Conservation (phyloP, 2,329 filamentous ascomycete species). For the Ceratocystiopsis brevicomis region DNA sequence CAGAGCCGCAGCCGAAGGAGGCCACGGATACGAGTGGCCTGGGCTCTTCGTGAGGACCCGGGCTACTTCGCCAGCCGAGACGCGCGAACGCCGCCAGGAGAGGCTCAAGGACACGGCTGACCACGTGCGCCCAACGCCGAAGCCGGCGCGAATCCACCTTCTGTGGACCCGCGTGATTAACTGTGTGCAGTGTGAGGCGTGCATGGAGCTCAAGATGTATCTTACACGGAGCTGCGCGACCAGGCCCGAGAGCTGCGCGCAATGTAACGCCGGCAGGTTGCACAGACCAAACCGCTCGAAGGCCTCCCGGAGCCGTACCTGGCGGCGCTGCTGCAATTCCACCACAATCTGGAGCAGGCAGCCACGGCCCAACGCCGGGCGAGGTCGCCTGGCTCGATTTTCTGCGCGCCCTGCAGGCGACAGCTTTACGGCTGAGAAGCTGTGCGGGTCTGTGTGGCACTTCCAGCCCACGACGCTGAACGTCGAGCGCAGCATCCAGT, state of each 20-base stretch:
- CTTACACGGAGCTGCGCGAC: too few species aligned
- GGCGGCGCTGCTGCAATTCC: too few species aligned
- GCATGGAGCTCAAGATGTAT: too few species aligned
- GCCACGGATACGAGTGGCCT: slow-evolving; percentile 16
- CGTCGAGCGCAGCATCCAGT: slow-evolving; percentile 31
- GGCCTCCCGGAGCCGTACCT: too few species aligned
- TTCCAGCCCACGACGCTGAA: slow-evolving; percentile 26
- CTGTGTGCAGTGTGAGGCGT: too few species aligned
- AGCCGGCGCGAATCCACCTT: too few species aligned
- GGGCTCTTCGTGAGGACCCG: slow-evolving; percentile 37
- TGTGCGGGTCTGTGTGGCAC: slow-evolving; percentile 43
- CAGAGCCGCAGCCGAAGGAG: slow-evolving; percentile 18
- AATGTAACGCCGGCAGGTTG: too few species aligned
- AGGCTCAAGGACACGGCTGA: slow-evolving; percentile 19
- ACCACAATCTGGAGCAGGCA: slow-evolving; percentile 1
- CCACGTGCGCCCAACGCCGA: too few species aligned
- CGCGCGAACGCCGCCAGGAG: slow-evolving; percentile 27
- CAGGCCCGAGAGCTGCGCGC: too few species aligned
- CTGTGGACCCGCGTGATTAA: too few species aligned
- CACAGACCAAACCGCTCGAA: too few species aligned
- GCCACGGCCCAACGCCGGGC: slow-evolving; percentile 19
- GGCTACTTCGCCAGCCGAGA: slow-evolving; percentile 30
- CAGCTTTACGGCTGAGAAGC: slow-evolving; percentile 33
- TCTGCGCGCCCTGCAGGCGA: slow-evolving; percentile 28
- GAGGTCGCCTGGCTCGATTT: slow-evolving; percentile 35